Conservation (phyloP, 2,329 filamentous ascomycete species). For the Cercospora sp. region DNA sequence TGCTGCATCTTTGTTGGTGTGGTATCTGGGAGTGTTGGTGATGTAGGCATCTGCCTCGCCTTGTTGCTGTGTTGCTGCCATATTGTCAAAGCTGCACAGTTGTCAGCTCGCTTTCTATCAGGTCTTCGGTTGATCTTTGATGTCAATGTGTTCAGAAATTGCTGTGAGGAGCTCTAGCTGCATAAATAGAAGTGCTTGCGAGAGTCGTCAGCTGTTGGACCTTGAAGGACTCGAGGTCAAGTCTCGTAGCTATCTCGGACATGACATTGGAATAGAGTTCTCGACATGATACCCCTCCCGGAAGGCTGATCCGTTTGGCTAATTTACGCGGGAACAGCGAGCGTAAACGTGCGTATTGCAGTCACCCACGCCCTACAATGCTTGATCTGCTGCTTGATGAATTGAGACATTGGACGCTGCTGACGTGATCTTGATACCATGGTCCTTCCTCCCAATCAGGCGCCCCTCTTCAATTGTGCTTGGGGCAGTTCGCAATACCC, state of each 20-base stretch:
- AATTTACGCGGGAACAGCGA: background rate
- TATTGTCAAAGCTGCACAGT: background rate
- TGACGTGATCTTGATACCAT: background rate
- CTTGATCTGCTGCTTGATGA: background rate
- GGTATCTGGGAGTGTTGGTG: conserved; percentile 11
- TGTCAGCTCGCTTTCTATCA: background rate
- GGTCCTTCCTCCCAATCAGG: background rate
- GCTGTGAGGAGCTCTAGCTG: background rate
- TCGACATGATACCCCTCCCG: background rate
- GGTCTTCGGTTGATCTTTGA: too few relatives aligned
- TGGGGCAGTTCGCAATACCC: too few relatives aligned
- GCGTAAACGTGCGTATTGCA: background rate
- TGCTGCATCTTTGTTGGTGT: conserved; percentile 18
- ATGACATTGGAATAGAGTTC: conserved; percentile 2
- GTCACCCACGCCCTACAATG: background rate
- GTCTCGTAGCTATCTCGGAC: background rate
- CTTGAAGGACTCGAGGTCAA: background rate
- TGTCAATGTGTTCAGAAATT: background rate
- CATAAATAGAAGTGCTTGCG: background rate
- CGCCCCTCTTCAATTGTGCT: too few relatives aligned
- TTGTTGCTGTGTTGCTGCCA: background rate
- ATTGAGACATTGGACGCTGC: background rate
- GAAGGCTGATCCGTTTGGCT: background rate
- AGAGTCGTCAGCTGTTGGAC: background rate
- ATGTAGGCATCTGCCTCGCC: conserved; percentile 7